These are phyloP conservation scores for Rhodotorula sp. DNA, from an alignment of 1,284 basidiomycete species.

Conservation along the genomic window DNA sequence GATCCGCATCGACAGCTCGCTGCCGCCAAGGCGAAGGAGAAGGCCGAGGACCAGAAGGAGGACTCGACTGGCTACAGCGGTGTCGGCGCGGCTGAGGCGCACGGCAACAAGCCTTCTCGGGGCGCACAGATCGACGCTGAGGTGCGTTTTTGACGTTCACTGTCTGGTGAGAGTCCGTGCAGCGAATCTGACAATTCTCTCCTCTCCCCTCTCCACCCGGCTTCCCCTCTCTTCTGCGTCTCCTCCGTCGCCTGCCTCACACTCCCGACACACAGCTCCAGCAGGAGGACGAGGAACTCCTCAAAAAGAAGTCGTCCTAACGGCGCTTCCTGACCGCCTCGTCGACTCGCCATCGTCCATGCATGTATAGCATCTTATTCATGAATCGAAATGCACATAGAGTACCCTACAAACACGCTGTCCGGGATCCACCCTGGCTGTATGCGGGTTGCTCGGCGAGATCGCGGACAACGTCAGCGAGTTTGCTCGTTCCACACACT, in stretches of 20 bases:
- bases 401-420: too few relatives aligned
- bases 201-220: too few relatives aligned
- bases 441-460: background rate
- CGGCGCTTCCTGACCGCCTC: background rate
- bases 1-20: slow-evolving; percentile 23
- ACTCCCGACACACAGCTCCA: slow-evolving; percentile 48
- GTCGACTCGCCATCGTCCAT: background rate
- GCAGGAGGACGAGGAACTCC: slow-evolving; percentile 55
- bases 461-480: background rate
- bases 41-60: slow-evolving; percentile 25
- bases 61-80: slow-evolving; percentile 10
- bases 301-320: slow-evolving; percentile 55
- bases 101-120: slow-evolving; percentile 62
- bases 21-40: slow-evolving; percentile 41
- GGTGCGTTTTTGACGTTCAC: background rate
- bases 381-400: too few relatives aligned
- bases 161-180: background rate
- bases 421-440: too few relatives aligned
- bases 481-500: background rate
- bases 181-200: background rate
- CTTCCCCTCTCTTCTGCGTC: too few relatives aligned
- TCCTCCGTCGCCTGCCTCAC: too few relatives aligned
- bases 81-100: slow-evolving; percentile 31
- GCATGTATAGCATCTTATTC: too few relatives aligned
- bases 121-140: slow-evolving; percentile 62